Evolutionary conservation across 1,284 basidiomycete species (phyloP).

Genomic region (Ustilago trichophora): DNA sequence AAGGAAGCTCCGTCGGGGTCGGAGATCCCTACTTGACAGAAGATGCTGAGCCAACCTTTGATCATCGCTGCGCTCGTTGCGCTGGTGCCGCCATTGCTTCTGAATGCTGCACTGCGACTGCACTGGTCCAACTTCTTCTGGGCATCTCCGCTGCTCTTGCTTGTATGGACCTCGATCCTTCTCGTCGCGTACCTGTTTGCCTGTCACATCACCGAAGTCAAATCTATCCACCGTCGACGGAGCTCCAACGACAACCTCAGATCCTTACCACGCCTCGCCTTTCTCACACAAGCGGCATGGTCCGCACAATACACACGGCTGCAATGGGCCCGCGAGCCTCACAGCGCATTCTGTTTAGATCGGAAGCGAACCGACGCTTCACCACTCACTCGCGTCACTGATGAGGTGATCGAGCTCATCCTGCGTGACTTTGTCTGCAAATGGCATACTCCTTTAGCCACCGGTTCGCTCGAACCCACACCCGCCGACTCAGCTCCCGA

Average conservation of each 20-base stretch:
- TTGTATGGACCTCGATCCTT: slow-evolving; percentile 16
- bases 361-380: slow-evolving; percentile 6
- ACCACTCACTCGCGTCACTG: slow-evolving; percentile 12
- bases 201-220: slow-evolving; percentile 21
- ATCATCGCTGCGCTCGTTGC: slow-evolving; percentile 7
- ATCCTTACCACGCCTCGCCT: slow-evolving; percentile 32
- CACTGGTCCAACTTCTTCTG: slow-evolving; percentile 29
- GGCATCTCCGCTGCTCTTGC: slow-evolving; percentile 27
- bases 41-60: slow-evolving; percentile 9
- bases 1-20: not conserved
- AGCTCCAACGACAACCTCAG: slow-evolving; percentile 10
- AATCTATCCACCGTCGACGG: not conserved
- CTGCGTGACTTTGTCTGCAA: slow-evolving; percentile 57
- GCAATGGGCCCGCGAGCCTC: slow-evolving; percentile 33
- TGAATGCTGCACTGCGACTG: slow-evolving; percentile 15
- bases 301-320: slow-evolving; percentile 41
- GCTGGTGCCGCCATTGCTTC: slow-evolving; percentile 27
- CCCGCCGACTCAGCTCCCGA: slow-evolving; percentile 74
- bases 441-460: slow-evolving; percentile 51
- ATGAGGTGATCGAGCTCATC: slow-evolving; percentile 39
- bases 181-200: slow-evolving; percentile 14
- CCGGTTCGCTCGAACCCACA: slow-evolving; percentile 19
- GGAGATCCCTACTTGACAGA: not conserved
- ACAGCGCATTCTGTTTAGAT: not conserved
- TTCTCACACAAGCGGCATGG: slow-evolving; percentile 41